phyloP scores from a whole-genome alignment of 2,329 filamentous ascomycete species.

The Alternaria sp. region DNA sequence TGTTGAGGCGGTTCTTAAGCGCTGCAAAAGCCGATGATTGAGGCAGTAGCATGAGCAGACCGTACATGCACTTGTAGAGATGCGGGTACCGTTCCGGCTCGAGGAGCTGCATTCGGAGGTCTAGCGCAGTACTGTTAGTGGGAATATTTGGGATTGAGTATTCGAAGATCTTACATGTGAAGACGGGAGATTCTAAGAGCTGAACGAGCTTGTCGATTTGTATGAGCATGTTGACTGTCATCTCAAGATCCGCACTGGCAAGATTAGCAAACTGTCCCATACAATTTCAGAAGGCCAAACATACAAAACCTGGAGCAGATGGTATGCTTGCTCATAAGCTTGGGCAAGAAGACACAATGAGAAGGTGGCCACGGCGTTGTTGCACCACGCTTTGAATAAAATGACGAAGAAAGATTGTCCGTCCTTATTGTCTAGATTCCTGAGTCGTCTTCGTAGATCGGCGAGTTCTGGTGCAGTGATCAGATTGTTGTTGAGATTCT shows the following conservation, averaged over 20 bases:
- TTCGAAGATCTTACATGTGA: slow-evolving; percentile 76
- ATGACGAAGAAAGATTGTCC: slow-evolving; percentile 95
- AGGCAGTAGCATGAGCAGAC: slow-evolving; percentile 95
- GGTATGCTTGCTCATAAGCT: slow-evolving; percentile 97
- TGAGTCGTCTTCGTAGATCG: slow-evolving; percentile 86
- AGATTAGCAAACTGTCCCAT: slow-evolving; percentile 30
- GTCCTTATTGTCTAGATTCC: slow-evolving; percentile 93
- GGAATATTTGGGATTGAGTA: slow-evolving; percentile 21
- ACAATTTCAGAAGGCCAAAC: slow-evolving; percentile 37
- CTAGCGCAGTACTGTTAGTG: slow-evolving; percentile 56
- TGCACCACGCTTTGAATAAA: slow-evolving; percentile 96
- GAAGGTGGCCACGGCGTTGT: slow-evolving; percentile 97
- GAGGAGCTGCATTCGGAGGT: slow-evolving; percentile 90
- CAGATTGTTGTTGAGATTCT: slow-evolving; percentile 98
- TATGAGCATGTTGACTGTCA: slow-evolving; percentile 98
- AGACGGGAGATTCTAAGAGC: slow-evolving; percentile 94
- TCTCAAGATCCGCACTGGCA: slow-evolving; percentile 89
- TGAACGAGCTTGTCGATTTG: slow-evolving; percentile 99
- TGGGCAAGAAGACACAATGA: slow-evolving; percentile 94
- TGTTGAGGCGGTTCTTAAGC: slow-evolving; percentile 94
- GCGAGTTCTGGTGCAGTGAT: slow-evolving; percentile 95
- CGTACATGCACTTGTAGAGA: slow-evolving; percentile 97
- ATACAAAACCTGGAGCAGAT: slow-evolving; percentile 93
- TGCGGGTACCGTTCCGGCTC: slow-evolving; percentile 96
- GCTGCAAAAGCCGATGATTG: slow-evolving; percentile 97